Conservation (phyloP, 331 rosid species). For the Malus hybrid region DNA sequence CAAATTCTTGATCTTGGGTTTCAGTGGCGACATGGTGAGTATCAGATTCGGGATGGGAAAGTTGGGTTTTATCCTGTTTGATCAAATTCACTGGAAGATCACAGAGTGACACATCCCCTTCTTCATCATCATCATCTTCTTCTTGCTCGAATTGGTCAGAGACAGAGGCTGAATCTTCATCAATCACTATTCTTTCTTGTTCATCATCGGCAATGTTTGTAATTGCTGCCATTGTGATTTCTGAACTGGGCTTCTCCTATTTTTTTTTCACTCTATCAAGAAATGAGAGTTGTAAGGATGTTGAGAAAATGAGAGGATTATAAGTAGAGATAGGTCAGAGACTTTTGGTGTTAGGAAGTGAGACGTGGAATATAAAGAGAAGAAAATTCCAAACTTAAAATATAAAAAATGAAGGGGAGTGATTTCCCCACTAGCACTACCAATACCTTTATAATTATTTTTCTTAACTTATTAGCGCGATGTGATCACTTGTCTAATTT, state of each 20-base stretch:
- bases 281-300: slow-evolving; percentile 6
- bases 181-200: not conserved
- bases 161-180: not conserved
- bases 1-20: slow-evolving; percentile 43
- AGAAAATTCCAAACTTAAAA: not conserved
- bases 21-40: not conserved
- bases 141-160: slow-evolving; percentile 14
- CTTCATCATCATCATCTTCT: slow-evolving; percentile 41
- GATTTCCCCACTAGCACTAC: too few relatives aligned
- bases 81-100: slow-evolving; percentile 43
- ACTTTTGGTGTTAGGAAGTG: slow-evolving; percentile 18
- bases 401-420: too few relatives aligned
- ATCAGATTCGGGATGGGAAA: not conserved
- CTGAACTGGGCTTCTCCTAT: not conserved
- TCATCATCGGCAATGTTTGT: not conserved
- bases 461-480: too few relatives aligned
- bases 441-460: too few relatives aligned
- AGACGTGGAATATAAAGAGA: slow-evolving; percentile 36
- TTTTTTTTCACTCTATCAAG: not conserved
- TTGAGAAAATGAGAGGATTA: slow-evolving; percentile 6
- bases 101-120: slow-evolving; percentile 52
- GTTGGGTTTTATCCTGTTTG: slow-evolving; percentile 9
- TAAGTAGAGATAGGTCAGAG: slow-evolving; percentile 7
- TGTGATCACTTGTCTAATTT: too few relatives aligned
- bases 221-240: not conserved